phyloP scores from a whole-genome alignment of 2,329 filamentous ascomycete species.

The Ceratocystis cubensis region DNA sequence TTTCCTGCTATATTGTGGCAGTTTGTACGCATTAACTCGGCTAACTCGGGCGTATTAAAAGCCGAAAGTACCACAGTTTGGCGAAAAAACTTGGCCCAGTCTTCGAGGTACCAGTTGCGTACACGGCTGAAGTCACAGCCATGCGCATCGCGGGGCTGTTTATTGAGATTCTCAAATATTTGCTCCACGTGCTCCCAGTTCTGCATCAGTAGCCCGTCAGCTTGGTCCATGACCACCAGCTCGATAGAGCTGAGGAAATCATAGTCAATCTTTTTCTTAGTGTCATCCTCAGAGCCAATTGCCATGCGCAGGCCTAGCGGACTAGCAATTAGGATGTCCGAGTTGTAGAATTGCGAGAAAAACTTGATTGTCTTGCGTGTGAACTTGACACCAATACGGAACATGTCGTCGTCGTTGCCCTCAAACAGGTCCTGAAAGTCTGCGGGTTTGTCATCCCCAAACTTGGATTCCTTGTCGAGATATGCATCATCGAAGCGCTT shows the following conservation, averaged over 20 bases:
- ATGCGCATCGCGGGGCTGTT: constrained; percentile 77
- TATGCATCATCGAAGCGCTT: constrained; percentile 84
- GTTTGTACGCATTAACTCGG: constrained; percentile 60
- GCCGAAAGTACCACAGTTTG: constrained; percentile 74
- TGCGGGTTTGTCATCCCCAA: constrained; percentile 61
- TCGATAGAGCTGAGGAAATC: constrained; percentile 95
- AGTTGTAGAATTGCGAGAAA: constrained; percentile 91
- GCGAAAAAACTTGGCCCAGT: constrained; percentile 64
- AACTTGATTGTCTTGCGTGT: constrained; percentile 92
- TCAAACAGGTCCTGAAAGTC: constrained; percentile 85
- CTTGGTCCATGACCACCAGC: constrained; percentile 78
- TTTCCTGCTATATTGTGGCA: constrained; percentile 75
- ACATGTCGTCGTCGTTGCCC: constrained; percentile 96
- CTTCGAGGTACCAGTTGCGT: constrained; percentile 84
- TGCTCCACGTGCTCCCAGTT: constrained; percentile 96
- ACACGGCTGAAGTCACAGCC: constrained; percentile 90
- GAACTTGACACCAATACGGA: constrained; percentile 90
- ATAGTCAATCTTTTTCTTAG: constrained; percentile 52
- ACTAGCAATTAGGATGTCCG: constrained; percentile 85
- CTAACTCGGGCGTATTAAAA: constrained; percentile 80
- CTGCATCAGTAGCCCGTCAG: constrained; percentile 89
- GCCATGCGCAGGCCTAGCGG: constrained; percentile 82
- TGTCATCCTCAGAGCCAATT: constrained; percentile 62
- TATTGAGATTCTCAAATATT: constrained; percentile 82
- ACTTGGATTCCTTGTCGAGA: constrained; percentile 49